These are phyloP conservation scores for Dispira simplex DNA, from an alignment of 192 early-diverging fungal genomes.

Conservation along the genomic window DNA sequence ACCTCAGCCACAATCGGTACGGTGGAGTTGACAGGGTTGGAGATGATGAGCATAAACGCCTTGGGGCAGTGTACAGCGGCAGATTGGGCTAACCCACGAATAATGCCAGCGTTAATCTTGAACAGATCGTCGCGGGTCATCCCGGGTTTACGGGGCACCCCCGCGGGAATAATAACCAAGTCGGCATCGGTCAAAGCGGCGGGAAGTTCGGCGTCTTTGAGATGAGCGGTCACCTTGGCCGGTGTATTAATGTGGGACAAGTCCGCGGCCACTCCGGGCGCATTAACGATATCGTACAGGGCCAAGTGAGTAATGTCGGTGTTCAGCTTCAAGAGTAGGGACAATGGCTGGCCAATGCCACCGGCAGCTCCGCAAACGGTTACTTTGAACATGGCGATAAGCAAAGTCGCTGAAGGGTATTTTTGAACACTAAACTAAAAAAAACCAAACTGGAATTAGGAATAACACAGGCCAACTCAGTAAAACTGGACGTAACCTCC, in stretches of 20 bases:
- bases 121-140: constrained; percentile 99
- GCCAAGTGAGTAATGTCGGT: constrained; percentile 67
- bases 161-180: constrained; percentile 85
- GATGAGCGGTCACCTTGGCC: constrained; percentile 55
- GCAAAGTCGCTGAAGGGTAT: neutral
- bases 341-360: constrained; percentile 95
- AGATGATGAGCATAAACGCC: constrained; percentile 76
- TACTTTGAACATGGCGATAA: constrained; percentile 33
- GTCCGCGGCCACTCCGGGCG: constrained; percentile 92
- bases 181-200: constrained; percentile 48
- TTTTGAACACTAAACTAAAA: too few relatives aligned
- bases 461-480: too few relatives aligned
- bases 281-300: constrained; percentile 96
- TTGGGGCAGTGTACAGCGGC: constrained; percentile 67
- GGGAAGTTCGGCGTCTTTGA: constrained; percentile 44
- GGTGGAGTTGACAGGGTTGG: constrained; percentile 95
- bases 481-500: too few relatives aligned
- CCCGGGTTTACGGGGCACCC: constrained; percentile 94
- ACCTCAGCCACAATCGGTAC: constrained; percentile 88
- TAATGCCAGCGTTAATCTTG: constrained; percentile 95
- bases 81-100: constrained; percentile 64
- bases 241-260: constrained; percentile 82
- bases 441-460: too few relatives aligned
- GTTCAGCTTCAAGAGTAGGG: constrained; percentile 85
- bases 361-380: constrained; percentile 63